Base-by-base conservation (phyloP, 1,139 yeast species). In the Saccharomyces hybrid region DNA sequence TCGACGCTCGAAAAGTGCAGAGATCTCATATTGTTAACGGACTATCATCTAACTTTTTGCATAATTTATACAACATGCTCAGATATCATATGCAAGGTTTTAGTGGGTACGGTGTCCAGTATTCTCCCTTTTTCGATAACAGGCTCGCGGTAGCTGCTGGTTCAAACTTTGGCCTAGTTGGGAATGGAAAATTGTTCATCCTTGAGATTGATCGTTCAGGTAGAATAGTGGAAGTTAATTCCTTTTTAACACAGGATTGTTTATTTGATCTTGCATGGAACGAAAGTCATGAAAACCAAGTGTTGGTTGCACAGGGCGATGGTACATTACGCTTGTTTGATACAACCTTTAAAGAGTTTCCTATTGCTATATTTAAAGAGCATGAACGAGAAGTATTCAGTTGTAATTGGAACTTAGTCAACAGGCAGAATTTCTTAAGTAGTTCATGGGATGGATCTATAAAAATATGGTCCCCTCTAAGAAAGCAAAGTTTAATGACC, bases 381-480 rank as follows among this genome's bases (percentile, higher is more conserved):
- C 99, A 93, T 69, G 71, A 78, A 34, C 76, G 87, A 55, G 99
- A 93, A 67, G 96, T 88, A n/a, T 88, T 89, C 61, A 79, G 88
- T 2, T 84, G 91, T 46, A 81, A 84, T 66, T 91, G 98, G 97
- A 89, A 88, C 69, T 70, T 87, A 63, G 84, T 86, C 2, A 91
- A 87, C 60, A 91, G 90, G 69, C 65, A 78, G 1, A 75, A 76
- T 29, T 88, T 91, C 69, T 82, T 85, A 46, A 79, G 93, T 23
- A 79, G 91, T 28, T 86, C 96, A 25, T 93, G 98, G 98, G 98
- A 93, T 69, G 96, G 97, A 0, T 76, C 85, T 1, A 80, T 91
- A 51, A 89, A 88, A 70, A 66, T 93, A 7, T 81, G 85, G 85
- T 71, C 83, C 0, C 93, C 96, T 0, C 72, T 72, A 32, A 74